Base-by-base conservation (phyloP, 768 basidiomycete species). In the Neoboletus subvelutipes region DNA sequence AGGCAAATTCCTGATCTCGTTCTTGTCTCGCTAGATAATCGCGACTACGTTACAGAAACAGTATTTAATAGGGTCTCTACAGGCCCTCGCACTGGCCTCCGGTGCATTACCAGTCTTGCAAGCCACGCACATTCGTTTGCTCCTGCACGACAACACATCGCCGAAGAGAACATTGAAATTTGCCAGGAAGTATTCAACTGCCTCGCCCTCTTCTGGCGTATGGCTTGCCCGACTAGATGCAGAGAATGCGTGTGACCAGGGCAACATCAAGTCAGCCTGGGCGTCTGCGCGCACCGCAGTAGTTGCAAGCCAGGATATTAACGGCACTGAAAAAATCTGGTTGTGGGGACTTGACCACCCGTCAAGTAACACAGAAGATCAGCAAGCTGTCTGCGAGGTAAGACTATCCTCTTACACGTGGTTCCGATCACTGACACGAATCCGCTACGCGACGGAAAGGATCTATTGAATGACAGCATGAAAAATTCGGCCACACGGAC, bases 171-270 rank as follows among this genome's bases (percentile, higher is more conserved):
- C 77, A 11, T 54, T 79, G 50, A 69, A 65, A 39, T 63, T 73
- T 13, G 80, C 81, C 11, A 72, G 74, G 50, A 78, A 77, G 61
- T 86, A 86, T 65, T 78, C 82, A 3, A 63, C 68, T 54, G 67
- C 64, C 37, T 74, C 75, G 33, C 41, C 65, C 2, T 74, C 77
- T 45, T 71, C 80, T 22, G 60, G 60, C 18, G 75, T 87, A 28
- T 88, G 86, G 84, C 67, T 83, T 13, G 76, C 77, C 17, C 73
- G 82, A 28, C 71, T 88, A 13, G 73, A 72, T 22, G 76, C 76
- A 5, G 83, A 85, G 60, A 53, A 66, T 36, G 58, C 58, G 9
- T 68, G 65, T 49, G 60, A 62, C 39, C 52, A 49, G 9, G 67
- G 56, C 6, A 72, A 67, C 29, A 63, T 73, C 42, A 56, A 65